Evolutionary conservation across 2,329 filamentous ascomycete species (phyloP).

Genomic region (Apiospora arundinis): DNA sequence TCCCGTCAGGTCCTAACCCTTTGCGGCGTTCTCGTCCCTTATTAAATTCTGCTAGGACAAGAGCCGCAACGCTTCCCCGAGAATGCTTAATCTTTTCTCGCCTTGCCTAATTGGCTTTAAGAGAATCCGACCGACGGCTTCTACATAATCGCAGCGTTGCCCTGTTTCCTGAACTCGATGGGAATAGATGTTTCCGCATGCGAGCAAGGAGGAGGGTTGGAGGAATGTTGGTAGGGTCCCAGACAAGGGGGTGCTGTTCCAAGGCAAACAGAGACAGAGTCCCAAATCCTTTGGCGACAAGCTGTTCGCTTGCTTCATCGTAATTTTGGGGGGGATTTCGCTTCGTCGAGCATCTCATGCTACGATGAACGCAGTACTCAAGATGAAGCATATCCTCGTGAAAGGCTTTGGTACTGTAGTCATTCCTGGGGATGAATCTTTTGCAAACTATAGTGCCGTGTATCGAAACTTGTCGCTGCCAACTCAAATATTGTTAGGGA

Average conservation of each 20-base stretch:
- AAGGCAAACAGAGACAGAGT: background rate
- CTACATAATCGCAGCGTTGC: background rate
- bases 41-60: background rate
- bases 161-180: background rate
- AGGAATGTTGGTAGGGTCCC: background rate
- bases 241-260: background rate
- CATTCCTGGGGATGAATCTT: background rate
- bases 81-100: background rate
- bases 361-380: background rate
- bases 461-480: conserved; percentile 9
- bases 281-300: background rate
- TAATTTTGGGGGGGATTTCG: background rate
- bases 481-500: background rate
- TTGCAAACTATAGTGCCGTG: too few species aligned
- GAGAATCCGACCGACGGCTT: background rate
- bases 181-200: background rate
- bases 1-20: conserved; percentile 2
- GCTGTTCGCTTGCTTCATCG: background rate
- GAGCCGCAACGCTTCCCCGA: background rate
- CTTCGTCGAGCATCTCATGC: background rate
- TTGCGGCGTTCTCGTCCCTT: background rate
- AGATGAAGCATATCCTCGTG: background rate
- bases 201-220: background rate
- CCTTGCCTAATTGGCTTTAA: conserved; percentile 8
- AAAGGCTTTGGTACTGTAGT: background rate